phyloP scores from a whole-genome alignment of 202 grass and related monocot species.

The Cymbopogon flexuosus region DNA sequence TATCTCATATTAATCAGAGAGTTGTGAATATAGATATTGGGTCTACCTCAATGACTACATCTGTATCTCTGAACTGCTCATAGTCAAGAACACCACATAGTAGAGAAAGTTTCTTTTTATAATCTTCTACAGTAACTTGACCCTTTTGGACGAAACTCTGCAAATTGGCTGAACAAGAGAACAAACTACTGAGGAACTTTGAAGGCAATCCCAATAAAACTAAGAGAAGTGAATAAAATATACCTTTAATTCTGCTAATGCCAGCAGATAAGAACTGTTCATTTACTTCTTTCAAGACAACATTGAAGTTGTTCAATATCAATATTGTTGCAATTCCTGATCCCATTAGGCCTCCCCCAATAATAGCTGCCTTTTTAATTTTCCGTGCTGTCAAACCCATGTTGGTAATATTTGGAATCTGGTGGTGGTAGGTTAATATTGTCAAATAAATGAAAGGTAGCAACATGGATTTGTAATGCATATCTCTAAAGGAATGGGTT shows the following conservation, averaged over 20 bases:
- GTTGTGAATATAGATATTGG: background rate
- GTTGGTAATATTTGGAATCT: slow-evolving; percentile 64
- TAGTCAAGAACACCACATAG: slow-evolving; percentile 73
- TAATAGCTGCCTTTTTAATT: slow-evolving; percentile 63
- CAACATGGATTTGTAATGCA: background rate
- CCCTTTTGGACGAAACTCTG: slow-evolving; percentile 59
- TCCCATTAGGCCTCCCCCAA: slow-evolving; percentile 75
- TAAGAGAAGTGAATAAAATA: background rate
- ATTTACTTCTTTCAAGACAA: slow-evolving; percentile 89
- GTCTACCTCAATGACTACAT: slow-evolving; percentile 79
- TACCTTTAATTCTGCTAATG: slow-evolving; percentile 76
- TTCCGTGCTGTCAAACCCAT: slow-evolving; percentile 57
- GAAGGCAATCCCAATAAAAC: slow-evolving; percentile 15
- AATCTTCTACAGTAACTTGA: slow-evolving; percentile 46
- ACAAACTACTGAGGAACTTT: slow-evolving; percentile 20
- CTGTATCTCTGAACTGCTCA: slow-evolving; percentile 66
- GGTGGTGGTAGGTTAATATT: slow-evolving; percentile 2
- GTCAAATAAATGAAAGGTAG: slow-evolving; percentile 18
- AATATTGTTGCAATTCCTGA: slow-evolving; percentile 78
- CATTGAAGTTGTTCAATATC: slow-evolving; percentile 52
- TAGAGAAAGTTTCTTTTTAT: slow-evolving; percentile 56
- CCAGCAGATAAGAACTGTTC: slow-evolving; percentile 52
- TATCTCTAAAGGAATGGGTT: background rate
- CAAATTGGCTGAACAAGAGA: slow-evolving; percentile 56
- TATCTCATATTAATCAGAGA: slow-evolving; percentile 4